These are phyloP conservation scores for Thermomyces lanuginosus DNA, from an alignment of 2,329 filamentous ascomycete species.

Conservation along the genomic window DNA sequence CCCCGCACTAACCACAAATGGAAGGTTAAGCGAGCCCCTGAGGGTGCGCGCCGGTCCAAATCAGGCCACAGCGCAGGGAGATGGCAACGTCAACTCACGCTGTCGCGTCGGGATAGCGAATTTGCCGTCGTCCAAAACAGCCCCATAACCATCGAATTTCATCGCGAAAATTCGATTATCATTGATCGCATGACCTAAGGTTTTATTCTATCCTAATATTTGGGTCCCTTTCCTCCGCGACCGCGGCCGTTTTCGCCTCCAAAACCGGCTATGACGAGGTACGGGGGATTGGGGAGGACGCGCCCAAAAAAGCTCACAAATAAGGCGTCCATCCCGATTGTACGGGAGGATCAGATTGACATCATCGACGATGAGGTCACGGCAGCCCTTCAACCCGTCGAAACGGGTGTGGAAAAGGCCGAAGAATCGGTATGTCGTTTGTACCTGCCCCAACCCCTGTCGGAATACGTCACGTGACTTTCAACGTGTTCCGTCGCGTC, in stretches of 20 bases:
- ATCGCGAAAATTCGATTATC: conserved; percentile 40
- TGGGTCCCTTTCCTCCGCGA: conserved; percentile 38
- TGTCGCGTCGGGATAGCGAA: conserved; percentile 18
- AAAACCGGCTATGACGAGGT: conserved; percentile 29
- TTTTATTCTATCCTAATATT: conserved; percentile 50
- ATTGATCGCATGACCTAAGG: conserved; percentile 39
- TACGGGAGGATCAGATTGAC: conserved; percentile 84
- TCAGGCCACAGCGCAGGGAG: conserved; percentile 24
- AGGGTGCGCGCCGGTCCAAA: conserved; percentile 26
- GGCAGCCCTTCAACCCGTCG: conserved; percentile 66
- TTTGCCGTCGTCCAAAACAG: conserved; percentile 20
- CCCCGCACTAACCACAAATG: conserved; percentile 27
- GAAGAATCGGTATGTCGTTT: conserved; percentile 78
- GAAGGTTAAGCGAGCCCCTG: conserved; percentile 28
- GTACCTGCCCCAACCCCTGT: conserved; percentile 14
- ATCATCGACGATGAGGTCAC: conserved; percentile 72
- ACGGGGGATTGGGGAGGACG: conserved; percentile 32
- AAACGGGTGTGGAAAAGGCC: conserved; percentile 89
- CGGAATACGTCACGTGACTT: conserved; percentile 17
- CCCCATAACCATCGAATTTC: conserved; percentile 34
- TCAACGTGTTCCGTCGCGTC: too few relatives aligned
- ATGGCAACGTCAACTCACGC: conserved; percentile 31
- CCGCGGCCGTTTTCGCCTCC: conserved; percentile 21
- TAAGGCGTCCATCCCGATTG: conserved; percentile 72
- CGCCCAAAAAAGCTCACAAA: conserved; percentile 61